Percentiles rank a stretch among this genome's conserved stretches.
These are phyloP conservation scores for Lachnellula hyalina DNA, from an alignment of 2,329 filamentous ascomycete genomes.

Conservation along the genomic window DNA sequence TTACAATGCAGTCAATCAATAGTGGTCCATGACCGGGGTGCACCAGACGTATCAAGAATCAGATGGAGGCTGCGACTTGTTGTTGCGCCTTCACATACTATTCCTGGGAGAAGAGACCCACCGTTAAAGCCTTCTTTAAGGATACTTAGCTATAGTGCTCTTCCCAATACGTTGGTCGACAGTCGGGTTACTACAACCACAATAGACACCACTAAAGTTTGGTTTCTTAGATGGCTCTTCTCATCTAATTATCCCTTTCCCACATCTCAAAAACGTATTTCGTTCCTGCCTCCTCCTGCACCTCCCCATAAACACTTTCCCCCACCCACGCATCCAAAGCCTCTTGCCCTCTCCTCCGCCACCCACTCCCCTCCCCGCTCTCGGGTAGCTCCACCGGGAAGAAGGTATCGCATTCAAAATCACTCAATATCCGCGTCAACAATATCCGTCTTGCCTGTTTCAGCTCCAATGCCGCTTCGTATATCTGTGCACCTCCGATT, in stretches of 20 bases:
- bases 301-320: constrained; percentile 52
- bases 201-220: background rate
- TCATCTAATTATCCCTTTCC: constrained; percentile 41
- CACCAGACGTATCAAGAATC: too few relatives aligned
- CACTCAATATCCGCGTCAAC: constrained; percentile 61
- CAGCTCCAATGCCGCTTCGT: constrained; percentile 61
- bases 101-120: too few relatives aligned
- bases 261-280: constrained; percentile 71
- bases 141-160: too few relatives aligned
- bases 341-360: constrained; percentile 47
- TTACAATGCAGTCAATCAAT: too few relatives aligned
- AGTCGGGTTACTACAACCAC: background rate
- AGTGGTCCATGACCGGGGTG: too few relatives aligned
- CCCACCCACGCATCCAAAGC: constrained; percentile 61
- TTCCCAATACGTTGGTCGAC: background rate
- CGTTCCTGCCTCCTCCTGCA: constrained; percentile 58
- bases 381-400: constrained; percentile 56
- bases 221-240: background rate
- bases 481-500: constrained; percentile 87
- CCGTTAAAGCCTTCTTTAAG: too few relatives aligned
- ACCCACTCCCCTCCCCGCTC: constrained; percentile 34
- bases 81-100: too few relatives aligned
- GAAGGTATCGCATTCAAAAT: constrained; percentile 72
- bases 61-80: too few relatives aligned
- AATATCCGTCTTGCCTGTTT: constrained; percentile 57